Evolutionary conservation across 148 eudicot species (phyloP).

Genomic region (Rhododendron williamsianum): DNA sequence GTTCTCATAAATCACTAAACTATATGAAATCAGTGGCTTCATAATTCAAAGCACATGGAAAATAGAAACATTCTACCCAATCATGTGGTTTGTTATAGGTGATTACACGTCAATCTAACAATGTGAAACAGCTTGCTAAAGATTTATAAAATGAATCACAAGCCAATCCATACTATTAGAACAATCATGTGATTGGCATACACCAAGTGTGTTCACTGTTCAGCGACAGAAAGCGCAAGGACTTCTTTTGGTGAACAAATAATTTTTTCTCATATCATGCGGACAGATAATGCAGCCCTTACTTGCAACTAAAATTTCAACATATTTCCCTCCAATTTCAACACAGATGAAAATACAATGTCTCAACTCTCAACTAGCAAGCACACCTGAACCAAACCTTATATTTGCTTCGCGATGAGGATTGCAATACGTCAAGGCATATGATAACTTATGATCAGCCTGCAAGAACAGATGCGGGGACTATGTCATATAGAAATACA

Average conservation of each 20-base stretch:
- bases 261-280: background rate
- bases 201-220: background rate
- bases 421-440: constrained; percentile 80
- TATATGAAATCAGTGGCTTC: background rate
- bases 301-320: background rate
- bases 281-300: background rate
- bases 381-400: constrained; percentile 43
- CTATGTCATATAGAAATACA: background rate
- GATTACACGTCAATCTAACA: background rate
- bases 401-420: constrained; percentile 69
- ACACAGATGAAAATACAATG: background rate
- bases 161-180: background rate
- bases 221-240: background rate
- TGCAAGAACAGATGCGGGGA: constrained; percentile 20
- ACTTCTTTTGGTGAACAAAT: background rate
- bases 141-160: background rate
- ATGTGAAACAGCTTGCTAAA: background rate
- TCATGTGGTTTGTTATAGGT: background rate
- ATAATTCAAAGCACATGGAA: background rate
- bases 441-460: constrained; percentile 93
- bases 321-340: background rate
- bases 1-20: background rate
- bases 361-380: constrained; percentile 4
- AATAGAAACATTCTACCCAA: background rate
- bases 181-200: background rate